phyloP scores from a whole-genome alignment of 2,329 filamentous ascomycete genomes.

The Triangularia verruculosa region DNA sequence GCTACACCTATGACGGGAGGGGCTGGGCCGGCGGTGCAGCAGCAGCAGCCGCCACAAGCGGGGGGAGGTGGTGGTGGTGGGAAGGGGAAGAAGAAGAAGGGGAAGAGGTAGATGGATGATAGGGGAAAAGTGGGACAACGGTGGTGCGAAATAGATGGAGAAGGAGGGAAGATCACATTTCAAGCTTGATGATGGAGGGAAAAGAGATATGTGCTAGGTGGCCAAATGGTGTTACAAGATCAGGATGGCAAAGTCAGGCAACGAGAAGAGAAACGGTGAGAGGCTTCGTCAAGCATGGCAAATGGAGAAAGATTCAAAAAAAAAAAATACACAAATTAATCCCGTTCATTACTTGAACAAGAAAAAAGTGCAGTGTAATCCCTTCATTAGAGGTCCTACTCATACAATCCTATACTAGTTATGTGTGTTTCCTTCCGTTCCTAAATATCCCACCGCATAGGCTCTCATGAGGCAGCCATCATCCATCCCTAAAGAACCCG shows the following conservation, averaged over 20 bases:
- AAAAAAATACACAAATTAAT: too few species aligned
- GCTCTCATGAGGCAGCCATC: not conserved
- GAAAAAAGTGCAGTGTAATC: slow-evolving; percentile 9
- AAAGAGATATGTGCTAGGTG: too few species aligned
- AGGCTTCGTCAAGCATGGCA: too few species aligned
- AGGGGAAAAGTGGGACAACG: not conserved
- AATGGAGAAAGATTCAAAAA: too few species aligned
- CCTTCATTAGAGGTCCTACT: slow-evolving; percentile 25
- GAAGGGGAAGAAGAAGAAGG: slow-evolving; percentile 69
- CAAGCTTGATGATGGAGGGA: not conserved
- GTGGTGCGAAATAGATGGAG: not conserved
- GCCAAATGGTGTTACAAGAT: too few species aligned
- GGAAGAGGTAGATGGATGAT: slow-evolving; percentile 55
- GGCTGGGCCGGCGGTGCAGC: slow-evolving; percentile 24
- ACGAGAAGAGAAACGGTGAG: too few species aligned
- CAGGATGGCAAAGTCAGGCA: too few species aligned
- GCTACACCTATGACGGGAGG: slow-evolving; percentile 33
- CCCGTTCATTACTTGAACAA: not conserved
- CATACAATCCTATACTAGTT: slow-evolving; percentile 21
- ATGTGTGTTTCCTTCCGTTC: not conserved
- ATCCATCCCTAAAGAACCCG: not conserved
- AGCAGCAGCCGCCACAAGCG: slow-evolving; percentile 19
- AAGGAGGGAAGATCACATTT: not conserved
- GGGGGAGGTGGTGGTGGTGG: slow-evolving; percentile 35
- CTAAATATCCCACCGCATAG: slow-evolving; percentile 1